phyloP scores from a whole-genome alignment of 768 basidiomycete species.

The Naganishia antarctica region DNA sequence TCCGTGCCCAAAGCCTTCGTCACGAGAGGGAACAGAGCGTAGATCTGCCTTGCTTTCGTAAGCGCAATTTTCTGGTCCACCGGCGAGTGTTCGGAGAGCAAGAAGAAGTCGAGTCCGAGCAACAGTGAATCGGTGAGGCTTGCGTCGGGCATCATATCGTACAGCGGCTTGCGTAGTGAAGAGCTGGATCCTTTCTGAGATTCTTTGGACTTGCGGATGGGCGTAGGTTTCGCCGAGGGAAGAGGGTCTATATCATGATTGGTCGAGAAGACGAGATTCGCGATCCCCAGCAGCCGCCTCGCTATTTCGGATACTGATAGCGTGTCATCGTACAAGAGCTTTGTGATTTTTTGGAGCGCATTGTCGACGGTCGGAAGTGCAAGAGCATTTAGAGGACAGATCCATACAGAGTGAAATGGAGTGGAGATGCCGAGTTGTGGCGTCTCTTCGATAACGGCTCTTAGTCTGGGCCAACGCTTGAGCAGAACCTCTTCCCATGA shows the following conservation, averaged over 20 bases:
- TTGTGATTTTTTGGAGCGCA: background rate
- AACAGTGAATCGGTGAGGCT: background rate
- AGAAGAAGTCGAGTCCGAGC: background rate
- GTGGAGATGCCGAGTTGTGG: too few relatives aligned
- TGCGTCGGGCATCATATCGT: too few relatives aligned
- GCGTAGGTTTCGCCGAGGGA: too few relatives aligned
- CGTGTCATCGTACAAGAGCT: background rate
- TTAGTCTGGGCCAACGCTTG: background rate
- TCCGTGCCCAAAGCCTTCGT: too few relatives aligned
- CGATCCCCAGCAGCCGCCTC: background rate
- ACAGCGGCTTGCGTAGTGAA: too few relatives aligned
- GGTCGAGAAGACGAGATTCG: background rate
- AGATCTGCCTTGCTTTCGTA: too few relatives aligned
- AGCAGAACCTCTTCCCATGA: background rate
- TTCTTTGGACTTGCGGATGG: background rate
- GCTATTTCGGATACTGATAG: background rate
- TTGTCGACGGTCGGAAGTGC: background rate
- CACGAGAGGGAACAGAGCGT: too few relatives aligned
- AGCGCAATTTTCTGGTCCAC: too few relatives aligned
- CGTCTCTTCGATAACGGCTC: background rate
- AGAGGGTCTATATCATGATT: background rate
- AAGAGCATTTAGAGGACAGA: background rate
- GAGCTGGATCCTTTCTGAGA: too few relatives aligned
- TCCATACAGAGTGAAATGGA: background rate
- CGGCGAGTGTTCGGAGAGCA: background rate